phyloP scores from a whole-genome alignment of 2,329 filamentous ascomycete genomes.

The Talaromyces sp. region DNA sequence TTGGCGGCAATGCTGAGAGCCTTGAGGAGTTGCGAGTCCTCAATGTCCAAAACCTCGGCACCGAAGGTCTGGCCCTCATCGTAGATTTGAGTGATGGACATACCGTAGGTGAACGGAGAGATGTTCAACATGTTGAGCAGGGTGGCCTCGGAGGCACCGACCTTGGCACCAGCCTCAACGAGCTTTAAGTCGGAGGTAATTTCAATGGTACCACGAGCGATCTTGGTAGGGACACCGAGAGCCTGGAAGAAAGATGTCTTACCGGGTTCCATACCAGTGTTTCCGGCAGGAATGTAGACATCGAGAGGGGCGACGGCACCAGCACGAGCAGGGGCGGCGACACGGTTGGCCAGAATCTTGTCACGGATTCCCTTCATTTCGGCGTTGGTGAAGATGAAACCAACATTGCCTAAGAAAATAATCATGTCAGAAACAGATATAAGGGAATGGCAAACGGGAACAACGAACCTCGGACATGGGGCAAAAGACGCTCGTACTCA shows the following conservation, averaged over 20 bases:
- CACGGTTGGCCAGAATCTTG: constrained; percentile 94
- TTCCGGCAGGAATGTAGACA: constrained; percentile 93
- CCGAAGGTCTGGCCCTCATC: constrained; percentile 93
- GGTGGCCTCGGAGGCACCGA: constrained; percentile 97
- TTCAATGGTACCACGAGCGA: constrained; percentile 99
- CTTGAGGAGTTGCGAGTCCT: constrained; percentile 88
- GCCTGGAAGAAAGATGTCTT: constrained; percentile 99
- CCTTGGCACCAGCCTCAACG: constrained; percentile 85
- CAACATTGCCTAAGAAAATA: constrained; percentile 66
- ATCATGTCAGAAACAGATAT: neutral
- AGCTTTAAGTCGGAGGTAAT: constrained; percentile 98
- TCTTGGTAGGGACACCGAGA: constrained; percentile 99
- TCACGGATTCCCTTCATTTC: constrained; percentile 90
- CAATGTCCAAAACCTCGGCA: constrained; percentile 80
- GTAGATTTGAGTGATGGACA: constrained; percentile 95
- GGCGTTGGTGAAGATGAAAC: constrained; percentile 98
- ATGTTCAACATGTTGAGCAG: constrained; percentile 99
- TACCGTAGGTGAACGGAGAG: constrained; percentile 99
- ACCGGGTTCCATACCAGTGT: constrained; percentile 99
- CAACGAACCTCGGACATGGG: constrained; percentile 70
- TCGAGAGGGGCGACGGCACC: constrained; percentile 91
- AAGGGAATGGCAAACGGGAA: constrained; percentile 4
- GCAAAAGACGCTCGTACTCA: constrained; percentile 97
- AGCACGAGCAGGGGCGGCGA: constrained; percentile 94
- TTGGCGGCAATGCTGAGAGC: constrained; percentile 73